Evolutionary conservation across 2,329 filamentous ascomycete species (phyloP), one percentile per base, ranked within the genome.

Genomic region (Colletotrichum brevisporum): DNA sequence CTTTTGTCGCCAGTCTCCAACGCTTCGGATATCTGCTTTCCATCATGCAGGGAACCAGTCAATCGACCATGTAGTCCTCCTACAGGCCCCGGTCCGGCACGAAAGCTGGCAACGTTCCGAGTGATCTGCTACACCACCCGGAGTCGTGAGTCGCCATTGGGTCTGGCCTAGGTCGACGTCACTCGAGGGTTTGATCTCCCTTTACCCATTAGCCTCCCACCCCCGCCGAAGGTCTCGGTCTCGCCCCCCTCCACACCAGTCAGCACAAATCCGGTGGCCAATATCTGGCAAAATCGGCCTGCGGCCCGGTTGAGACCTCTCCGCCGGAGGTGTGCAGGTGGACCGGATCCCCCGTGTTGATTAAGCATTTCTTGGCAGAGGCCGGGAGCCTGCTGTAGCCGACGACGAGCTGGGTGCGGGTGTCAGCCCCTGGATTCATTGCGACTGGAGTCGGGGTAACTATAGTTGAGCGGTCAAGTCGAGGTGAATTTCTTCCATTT

Each of bases 1-100:
- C 48, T 36, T 41, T 41, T 41, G 24, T 39, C 39, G 43, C 53
- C 65, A 58, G 43, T 43, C 66, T 39, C 55, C 51, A 68, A 15
- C 21, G 31, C 62, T 21, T 41, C 55, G 66, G 55, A 61, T 60
- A 15, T 18, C 50, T 51, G 13, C 24, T 66, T 59, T 60, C 54
- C 62, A 24, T 55, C 31, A 66, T 69, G 66, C 61, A 69, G 59
- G 54, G 55, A 66, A 69, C 26, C 66, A 41, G 31, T 24, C 50
- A 55, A 21, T 50, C 39, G 39, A 48, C 21, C 31, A 39, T 52
- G 41, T 21, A 47, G 8, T 8, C 31, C 51, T 54, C 24, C n/a
- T 36, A 31, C 55, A 43, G 21, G 36, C 53, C 65, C 65, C n/a
- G 13, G 59, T 48, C 43, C 65, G 65, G 65, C 60, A 64, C 26